Evolutionary conservation across 495 filamentous ascomycete genomes (phyloP), one percentile per base, ranked within the genome.

Genomic region (Aspergillus haitiensis): DNA sequence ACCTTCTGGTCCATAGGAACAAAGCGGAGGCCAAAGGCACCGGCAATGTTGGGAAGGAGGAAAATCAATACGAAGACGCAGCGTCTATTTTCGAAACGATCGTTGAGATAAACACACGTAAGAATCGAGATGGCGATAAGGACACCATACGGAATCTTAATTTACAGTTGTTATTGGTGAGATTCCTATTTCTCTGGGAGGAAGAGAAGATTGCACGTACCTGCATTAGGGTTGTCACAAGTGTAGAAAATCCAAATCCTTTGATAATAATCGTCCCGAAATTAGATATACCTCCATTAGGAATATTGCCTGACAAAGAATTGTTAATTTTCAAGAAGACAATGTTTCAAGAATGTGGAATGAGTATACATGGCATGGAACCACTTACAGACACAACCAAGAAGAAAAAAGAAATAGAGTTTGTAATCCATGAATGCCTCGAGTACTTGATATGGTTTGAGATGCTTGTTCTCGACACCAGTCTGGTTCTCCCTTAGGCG

Each of bases 261-360:
- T 87, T 68, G 58, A 87, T 86, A 49, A 88, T 83, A 15, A 86
- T 71, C 0, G 81, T 84, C 16, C 82, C 82, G 52, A 88, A 87
- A 46, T 85, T 86, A 5, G 76, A 79, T 42, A 89, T 82, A 2
- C 77, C 77, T 3, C 77, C 77, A 39, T 79, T 79, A 33, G 75
- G 75, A 16, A 79, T 58, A 51, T 77, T 79, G 62, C 73, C 75
- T 77, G 39, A 55, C 21, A 1, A 3, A 27, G 21, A 27, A 27
- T 27, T 27, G 21, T 27, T 27, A 27, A 27, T 27, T 27, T 27
- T 27, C 21, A 27, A 27, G 21, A 3, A 27, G 3, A 27, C n/a
- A n/a, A n/a, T n/a, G n/a, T n/a, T n/a, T n/a, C 21, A 27, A 27
- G 1, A 27, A 27, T 27, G 21, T 1, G 21, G 21, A 27, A 27